Percentiles rank a stretch among this genome's conserved stretches.
phyloP scores from a whole-genome alignment of 306 rosid genomes.

The Prunus kanzakura region DNA sequence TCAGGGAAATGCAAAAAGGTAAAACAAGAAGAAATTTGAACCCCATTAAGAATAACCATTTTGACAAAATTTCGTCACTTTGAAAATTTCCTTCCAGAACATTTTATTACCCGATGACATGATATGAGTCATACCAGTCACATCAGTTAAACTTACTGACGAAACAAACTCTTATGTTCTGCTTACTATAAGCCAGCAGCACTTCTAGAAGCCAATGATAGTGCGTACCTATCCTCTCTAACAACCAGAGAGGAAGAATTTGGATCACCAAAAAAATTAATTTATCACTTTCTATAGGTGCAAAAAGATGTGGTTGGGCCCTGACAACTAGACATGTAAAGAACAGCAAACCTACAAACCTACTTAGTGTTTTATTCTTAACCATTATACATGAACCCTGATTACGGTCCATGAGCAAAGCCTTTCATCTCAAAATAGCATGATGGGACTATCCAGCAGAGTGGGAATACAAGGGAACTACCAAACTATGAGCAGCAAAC shows the following conservation, averaged over 20 bases:
- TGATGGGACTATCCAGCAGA: not conserved
- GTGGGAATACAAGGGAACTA: not conserved
- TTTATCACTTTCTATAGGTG: not conserved
- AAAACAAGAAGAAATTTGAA: not conserved
- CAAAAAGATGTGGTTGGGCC: not conserved
- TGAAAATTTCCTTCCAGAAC: not conserved
- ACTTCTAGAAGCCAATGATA: not conserved
- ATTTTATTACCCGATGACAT: not conserved
- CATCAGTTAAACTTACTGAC: not conserved
- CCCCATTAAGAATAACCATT: not conserved
- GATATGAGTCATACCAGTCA: not conserved
- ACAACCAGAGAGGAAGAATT: too few species aligned
- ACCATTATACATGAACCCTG: not conserved
- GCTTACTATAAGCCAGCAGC: not conserved
- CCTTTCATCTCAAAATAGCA: not conserved
- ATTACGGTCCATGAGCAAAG: not conserved
- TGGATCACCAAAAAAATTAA: too few species aligned
- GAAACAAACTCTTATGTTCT: not conserved
- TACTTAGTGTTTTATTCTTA: not conserved
- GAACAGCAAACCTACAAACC: not conserved
- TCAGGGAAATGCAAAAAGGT: not conserved
- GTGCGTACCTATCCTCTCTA: too few species aligned
- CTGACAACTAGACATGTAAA: not conserved
- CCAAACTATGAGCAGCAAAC: not conserved
- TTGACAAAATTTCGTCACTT: not conserved